Percentiles rank a stretch among this genome's conserved stretches.
These are phyloP conservation scores for Monosporozyma solicola DNA, from an alignment of 805 yeast genomes.

Conservation along the genomic window DNA sequence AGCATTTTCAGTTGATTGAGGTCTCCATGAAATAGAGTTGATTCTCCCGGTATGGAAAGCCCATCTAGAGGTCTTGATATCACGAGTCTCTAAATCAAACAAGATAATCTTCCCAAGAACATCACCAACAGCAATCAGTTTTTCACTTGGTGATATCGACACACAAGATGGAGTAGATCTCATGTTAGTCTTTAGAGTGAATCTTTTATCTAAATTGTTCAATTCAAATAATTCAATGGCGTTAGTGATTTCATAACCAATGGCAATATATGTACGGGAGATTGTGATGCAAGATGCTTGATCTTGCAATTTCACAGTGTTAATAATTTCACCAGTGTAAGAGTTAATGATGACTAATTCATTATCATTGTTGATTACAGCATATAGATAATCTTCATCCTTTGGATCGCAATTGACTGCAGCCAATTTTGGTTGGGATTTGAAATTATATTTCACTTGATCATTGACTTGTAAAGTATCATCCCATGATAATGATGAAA, in stretches of 20 bases:
- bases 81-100: constrained; percentile 45
- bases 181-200: constrained; percentile 34
- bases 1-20: constrained; percentile 33
- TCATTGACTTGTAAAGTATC: constrained; percentile 47
- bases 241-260: constrained; percentile 39
- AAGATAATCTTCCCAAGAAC: constrained; percentile 77
- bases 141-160: constrained; percentile 61
- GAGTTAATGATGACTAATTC: constrained; percentile 30
- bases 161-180: constrained; percentile 57
- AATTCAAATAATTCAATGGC: constrained; percentile 34
- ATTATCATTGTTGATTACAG: constrained; percentile 39
- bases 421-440: constrained; percentile 44
- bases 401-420: constrained; percentile 27
- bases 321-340: constrained; percentile 26
- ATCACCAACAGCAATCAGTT: constrained; percentile 76
- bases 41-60: constrained; percentile 86
- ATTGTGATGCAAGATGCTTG: constrained; percentile 41
- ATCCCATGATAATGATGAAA: constrained; percentile 81
- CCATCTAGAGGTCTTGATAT: constrained; percentile 81
- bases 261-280: constrained; percentile 36
- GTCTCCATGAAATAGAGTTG: constrained; percentile 65
- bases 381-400: constrained; percentile 27
- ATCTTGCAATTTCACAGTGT: constrained; percentile 28
- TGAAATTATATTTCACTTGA: constrained; percentile 20
- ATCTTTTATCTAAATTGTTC: constrained; percentile 24